Conservation (phyloP, 1,284 basidiomycete genomes). For the Tilletia walkeri region DNA sequence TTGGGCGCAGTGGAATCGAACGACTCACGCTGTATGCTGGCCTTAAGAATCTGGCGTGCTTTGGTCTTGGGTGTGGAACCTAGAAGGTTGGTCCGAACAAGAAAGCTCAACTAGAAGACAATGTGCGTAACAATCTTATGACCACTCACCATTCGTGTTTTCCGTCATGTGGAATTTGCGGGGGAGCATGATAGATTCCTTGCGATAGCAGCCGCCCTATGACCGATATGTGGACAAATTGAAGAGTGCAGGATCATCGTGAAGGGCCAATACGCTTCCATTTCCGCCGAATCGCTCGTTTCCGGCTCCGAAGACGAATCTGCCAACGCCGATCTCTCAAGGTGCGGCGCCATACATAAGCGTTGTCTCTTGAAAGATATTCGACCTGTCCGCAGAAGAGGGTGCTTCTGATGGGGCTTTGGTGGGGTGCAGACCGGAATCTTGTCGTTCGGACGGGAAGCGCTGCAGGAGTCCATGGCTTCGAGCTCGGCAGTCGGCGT, state of each 20-base stretch:
- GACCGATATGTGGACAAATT: slow-evolving; percentile 74
- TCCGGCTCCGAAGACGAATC: slow-evolving; percentile 88
- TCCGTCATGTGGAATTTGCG: slow-evolving; percentile 94
- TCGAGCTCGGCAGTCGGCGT: slow-evolving; percentile 97
- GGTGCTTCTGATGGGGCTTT: slow-evolving; percentile 31
- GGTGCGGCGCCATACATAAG: slow-evolving; percentile 97
- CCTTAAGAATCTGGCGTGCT: slow-evolving; percentile 49
- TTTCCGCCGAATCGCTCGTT: slow-evolving; percentile 98
- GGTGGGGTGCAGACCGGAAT: slow-evolving; percentile 45
- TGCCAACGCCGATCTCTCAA: slow-evolving; percentile 84
- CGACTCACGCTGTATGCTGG: slow-evolving; percentile 42
- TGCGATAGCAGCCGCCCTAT: slow-evolving; percentile 76
- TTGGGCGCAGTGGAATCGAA: neutral
- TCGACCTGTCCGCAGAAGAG: slow-evolving; percentile 18
- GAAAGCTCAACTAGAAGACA: neutral
- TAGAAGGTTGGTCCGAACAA: slow-evolving; percentile 7
- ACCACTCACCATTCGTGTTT: slow-evolving; percentile 76
- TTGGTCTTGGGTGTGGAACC: slow-evolving; percentile 54
- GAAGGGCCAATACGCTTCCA: slow-evolving; percentile 87
- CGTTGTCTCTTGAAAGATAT: slow-evolving; percentile 70
- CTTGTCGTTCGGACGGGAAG: slow-evolving; percentile 56
- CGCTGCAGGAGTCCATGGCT: slow-evolving; percentile 75
- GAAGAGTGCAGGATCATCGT: slow-evolving; percentile 59
- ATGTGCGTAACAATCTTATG: no score
- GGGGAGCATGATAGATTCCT: slow-evolving; percentile 92